Base-by-base conservation (phyloP, 352 stramenopile genomes). In the Globisporangium lucens region DNA sequence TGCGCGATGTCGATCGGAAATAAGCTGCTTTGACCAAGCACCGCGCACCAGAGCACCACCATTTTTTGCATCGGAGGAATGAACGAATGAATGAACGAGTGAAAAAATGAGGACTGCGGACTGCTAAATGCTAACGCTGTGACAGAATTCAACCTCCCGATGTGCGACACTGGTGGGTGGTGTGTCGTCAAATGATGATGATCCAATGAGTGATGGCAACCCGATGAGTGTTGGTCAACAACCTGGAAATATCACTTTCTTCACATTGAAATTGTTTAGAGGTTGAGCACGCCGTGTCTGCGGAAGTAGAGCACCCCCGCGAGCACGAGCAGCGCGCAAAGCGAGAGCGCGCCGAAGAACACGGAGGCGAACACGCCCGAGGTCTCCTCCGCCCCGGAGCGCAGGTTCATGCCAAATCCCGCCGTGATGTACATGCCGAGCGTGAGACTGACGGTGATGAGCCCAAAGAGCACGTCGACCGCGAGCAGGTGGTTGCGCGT, bases 331-430 rank as follows among this genome's bases (percentile, higher is more conserved):
- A 84, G 72, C 3, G 63, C 63, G 22, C 56, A 69, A 22, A 85
- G 38, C 3, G 41, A 47, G 36, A 82, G 58, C 7, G 76, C 78
- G 33, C 78, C 53, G 20, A 82, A 51, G 41, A 76, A 69, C 22
- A 87, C 71, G 10, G 75, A 70, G 12, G 69, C 47, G 62, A 85
- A 87, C 69, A 73, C 79, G 1, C 67, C 68, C 5, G 77, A 64
- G 0, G 61, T 49, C 15, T 71, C 17, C 22, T 82, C 70, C 2
- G 82, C 36, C 20, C 75, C 67, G 0, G 79, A 85, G 12, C 68
- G 60, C 13, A 90, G 65, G 60, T 90, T 90, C 82, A 90, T 90
- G 12, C 82, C 82, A 59, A 90, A 90, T 1, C 79, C 74, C 3
- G 74, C 80, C 2, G 80, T 79, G 60, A 90, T 73, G 53, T 89